These are phyloP conservation scores for Brassica carinata DNA, from an alignment of 345 rosid species.

Conservation along the genomic window DNA sequence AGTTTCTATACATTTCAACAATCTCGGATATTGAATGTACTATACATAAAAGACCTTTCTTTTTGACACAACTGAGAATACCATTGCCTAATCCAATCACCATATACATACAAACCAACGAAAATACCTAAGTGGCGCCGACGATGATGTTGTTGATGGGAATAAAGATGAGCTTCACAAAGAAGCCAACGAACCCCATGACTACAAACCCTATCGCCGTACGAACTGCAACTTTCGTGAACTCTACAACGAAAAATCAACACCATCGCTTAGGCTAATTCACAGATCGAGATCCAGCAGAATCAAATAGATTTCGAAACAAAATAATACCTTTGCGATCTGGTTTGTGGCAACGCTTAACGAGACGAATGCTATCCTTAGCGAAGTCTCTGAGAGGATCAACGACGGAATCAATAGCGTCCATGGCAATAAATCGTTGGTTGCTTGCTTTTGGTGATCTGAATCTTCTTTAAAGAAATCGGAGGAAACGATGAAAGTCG, in stretches of 20 bases:
- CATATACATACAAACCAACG: background rate
- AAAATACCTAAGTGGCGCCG: conserved; percentile 46
- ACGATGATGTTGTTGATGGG: conserved; percentile 71
- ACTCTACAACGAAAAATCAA: conserved; percentile 43
- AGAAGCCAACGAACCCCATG: conserved; percentile 82
- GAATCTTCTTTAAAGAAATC: background rate
- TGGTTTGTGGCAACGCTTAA: conserved; percentile 83
- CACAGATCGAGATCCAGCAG: background rate
- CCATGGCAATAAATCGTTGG: conserved; percentile 45
- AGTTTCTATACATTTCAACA: background rate
- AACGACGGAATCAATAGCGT: conserved; percentile 71
- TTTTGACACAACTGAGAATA: background rate
- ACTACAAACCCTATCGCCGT: conserved; percentile 81
- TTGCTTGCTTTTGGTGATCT: conserved; percentile 4
- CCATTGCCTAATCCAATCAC: background rate
- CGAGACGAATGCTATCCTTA: conserved; percentile 74
- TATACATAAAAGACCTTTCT: background rate
- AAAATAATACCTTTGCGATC: conserved; percentile 50
- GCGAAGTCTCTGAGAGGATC: conserved; percentile 84
- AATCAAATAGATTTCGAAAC: background rate
- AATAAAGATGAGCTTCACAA: conserved; percentile 75
- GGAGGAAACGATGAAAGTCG: background rate
- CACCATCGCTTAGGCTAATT: background rate
- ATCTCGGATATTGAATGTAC: background rate
- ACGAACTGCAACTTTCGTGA: conserved; percentile 78